A percentile compares a stretch with the other conserved stretches of the same genome.
These are phyloP conservation scores for Tolypocladium ophioglossoides DNA, from an alignment of 2,329 filamentous ascomycete genomes.

Conservation along the genomic window DNA sequence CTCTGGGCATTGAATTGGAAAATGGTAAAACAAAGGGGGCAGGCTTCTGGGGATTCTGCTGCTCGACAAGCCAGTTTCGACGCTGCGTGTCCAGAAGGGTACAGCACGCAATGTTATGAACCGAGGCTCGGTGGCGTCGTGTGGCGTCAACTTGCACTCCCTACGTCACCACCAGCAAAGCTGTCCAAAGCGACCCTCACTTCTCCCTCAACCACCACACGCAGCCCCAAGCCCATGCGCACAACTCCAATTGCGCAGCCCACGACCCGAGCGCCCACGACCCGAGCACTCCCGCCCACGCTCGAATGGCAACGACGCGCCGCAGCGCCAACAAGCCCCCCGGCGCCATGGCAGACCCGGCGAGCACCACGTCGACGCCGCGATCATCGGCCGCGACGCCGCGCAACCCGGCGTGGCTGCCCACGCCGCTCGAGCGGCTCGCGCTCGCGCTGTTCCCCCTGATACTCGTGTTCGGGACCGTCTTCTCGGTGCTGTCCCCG, in stretches of 20 bases:
- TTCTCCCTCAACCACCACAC: neutral
- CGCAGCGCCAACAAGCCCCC: neutral
- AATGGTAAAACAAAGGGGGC: no score
- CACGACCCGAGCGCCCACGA: neutral
- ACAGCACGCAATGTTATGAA: no score
- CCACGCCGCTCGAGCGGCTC: conserved; percentile 55
- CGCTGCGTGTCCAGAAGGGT: no score
- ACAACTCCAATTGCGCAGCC: neutral
- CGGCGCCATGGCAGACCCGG: neutral
- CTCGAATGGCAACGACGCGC: neutral
- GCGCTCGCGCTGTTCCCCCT: conserved; percentile 63
- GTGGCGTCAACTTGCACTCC: neutral
- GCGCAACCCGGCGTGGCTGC: conserved; percentile 50
- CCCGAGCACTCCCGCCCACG: neutral
- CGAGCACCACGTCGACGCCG: no score
- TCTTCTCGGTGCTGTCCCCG: conserved; percentile 73
- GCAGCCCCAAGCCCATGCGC: neutral
- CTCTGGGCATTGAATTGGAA: no score
- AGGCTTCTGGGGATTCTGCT: no score
- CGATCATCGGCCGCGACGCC: conserved; percentile 11
- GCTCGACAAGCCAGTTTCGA: no score
- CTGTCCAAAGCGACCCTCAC: neutral
- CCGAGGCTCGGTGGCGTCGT: neutral
- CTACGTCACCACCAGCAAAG: neutral
- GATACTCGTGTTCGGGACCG: conserved; percentile 68